A percentile compares a stretch with the other conserved stretches of the same genome.
Evolutionary conservation across 75 land plant species (phyloP).

Genomic region (Chamaecyparis obtusa): DNA sequence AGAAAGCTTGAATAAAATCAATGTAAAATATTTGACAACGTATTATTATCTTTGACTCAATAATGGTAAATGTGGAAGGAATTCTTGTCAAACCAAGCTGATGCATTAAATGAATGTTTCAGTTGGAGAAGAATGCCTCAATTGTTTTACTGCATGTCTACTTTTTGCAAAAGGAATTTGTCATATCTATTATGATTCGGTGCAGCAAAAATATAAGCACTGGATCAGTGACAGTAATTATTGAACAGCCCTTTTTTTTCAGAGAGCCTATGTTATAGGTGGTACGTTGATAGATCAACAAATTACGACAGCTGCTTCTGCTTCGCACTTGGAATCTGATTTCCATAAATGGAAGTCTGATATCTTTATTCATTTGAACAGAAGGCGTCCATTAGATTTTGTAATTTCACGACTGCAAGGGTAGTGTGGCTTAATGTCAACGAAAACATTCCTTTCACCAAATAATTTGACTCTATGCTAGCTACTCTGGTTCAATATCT

Average conservation of each 20-base stretch:
- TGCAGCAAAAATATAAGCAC: background rate
- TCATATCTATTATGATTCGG: background rate
- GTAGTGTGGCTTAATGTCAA: background rate
- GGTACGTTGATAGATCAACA: no score
- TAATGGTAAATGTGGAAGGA: background rate
- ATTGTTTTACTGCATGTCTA: background rate
- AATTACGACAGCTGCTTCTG: background rate
- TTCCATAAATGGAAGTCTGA: background rate
- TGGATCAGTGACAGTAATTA: background rate
- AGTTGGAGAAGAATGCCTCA: background rate
- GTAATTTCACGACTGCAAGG: background rate
- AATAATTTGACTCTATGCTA: background rate
- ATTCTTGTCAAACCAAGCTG: background rate
- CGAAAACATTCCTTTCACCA: background rate
- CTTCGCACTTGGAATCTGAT: background rate
- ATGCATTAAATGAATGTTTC: background rate
- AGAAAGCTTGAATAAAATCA: background rate
- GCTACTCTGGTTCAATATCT: background rate
- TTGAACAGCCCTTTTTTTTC: background rate
- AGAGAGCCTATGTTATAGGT: background rate
- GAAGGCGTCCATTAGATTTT: background rate
- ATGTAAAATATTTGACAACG: background rate
- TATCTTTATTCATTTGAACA: background rate
- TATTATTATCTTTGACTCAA: background rate
- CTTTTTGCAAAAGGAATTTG: background rate